These are phyloP conservation scores for Pleurotus giganteus DNA, from an alignment of 768 basidiomycete genomes.

Conservation along the genomic window DNA sequence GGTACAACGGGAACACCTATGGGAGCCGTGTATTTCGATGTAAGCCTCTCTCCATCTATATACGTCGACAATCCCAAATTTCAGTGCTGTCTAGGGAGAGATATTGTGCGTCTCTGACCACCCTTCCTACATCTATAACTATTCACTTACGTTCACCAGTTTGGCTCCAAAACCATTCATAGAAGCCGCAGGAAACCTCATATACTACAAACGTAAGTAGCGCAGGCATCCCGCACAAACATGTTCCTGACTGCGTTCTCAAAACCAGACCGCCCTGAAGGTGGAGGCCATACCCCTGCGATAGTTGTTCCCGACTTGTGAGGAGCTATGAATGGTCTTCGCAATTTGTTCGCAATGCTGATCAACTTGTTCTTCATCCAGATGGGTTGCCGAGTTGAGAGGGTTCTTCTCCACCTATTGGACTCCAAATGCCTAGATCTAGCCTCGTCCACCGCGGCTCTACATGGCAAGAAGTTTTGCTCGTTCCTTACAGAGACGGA, in stretches of 20 bases:
- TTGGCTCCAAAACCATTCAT: slow-evolving; percentile 4
- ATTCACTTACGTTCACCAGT: background rate
- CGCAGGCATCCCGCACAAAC: background rate
- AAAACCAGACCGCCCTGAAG: background rate
- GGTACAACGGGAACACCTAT: background rate
- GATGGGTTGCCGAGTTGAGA: background rate
- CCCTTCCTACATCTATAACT: background rate
- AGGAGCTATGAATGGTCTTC: background rate
- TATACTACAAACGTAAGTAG: slow-evolving; percentile 5
- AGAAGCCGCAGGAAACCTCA: background rate
- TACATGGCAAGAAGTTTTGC: too few relatives aligned
- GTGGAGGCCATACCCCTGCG: background rate
- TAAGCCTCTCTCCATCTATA: too few relatives aligned
- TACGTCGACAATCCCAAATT: background rate
- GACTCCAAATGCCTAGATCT: background rate
- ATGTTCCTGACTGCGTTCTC: background rate
- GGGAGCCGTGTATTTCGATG: slow-evolving; percentile 3
- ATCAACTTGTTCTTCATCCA: background rate
- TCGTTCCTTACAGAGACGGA: too few relatives aligned
- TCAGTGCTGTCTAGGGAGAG: slow-evolving; percentile 1
- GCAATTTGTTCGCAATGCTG: background rate
- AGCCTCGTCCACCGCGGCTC: too few relatives aligned
- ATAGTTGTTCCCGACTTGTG: background rate
- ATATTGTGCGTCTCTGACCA: background rate
- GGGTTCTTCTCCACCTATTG: background rate